These are phyloP conservation scores for Fomitopsis schrenkii DNA, from an alignment of 1,284 basidiomycete species.

Conservation along the genomic window DNA sequence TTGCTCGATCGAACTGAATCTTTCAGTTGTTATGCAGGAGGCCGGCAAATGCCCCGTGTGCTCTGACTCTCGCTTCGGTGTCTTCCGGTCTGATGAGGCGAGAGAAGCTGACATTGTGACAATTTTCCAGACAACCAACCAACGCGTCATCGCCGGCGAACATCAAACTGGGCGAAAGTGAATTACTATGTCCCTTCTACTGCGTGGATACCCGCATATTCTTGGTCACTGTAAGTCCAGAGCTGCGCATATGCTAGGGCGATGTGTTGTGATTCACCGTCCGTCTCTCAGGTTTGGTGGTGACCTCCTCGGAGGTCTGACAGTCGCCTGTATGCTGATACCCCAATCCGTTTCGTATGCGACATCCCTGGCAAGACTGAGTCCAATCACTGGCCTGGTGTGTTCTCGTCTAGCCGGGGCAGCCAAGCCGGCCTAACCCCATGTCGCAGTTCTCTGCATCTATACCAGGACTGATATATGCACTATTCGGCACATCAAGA, in stretches of 20 bases:
- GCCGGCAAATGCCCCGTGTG: no score
- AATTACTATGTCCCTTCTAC: slow-evolving; percentile 71
- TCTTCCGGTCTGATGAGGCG: neutral
- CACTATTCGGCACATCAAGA: slow-evolving; percentile 80
- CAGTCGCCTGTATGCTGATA: slow-evolving; percentile 86
- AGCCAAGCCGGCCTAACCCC: neutral
- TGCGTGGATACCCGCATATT: slow-evolving; percentile 85
- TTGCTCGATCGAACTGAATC: neutral
- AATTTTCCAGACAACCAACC: neutral
- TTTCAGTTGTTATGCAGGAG: neutral
- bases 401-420: slow-evolving; percentile 20
- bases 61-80: neutral
- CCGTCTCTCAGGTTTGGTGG: slow-evolving; percentile 59
- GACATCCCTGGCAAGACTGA: slow-evolving; percentile 77
- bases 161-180: slow-evolving; percentile 28
- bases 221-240: slow-evolving; percentile 58
- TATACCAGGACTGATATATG: slow-evolving; percentile 80
- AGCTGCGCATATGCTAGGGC: neutral
- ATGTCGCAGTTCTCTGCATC: slow-evolving; percentile 64
- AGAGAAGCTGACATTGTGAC: neutral
- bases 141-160: slow-evolving; percentile 8
- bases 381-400: slow-evolving; percentile 82
- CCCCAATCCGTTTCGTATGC: slow-evolving; percentile 94
- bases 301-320: slow-evolving; percentile 81
- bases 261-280: neutral